Conservation (phyloP, 169 alveolate genomes). For the Cryptosporidium meleagridis region DNA sequence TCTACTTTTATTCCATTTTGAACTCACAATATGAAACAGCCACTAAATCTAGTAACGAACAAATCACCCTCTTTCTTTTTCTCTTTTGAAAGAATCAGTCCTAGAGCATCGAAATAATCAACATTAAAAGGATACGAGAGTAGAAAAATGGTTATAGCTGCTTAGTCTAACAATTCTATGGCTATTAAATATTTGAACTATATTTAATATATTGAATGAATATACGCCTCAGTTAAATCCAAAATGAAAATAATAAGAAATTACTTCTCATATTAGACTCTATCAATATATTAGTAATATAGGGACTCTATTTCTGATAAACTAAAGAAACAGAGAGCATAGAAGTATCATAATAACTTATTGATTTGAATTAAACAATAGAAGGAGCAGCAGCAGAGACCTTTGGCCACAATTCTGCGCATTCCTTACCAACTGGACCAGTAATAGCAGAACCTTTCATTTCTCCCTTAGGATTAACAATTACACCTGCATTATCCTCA, state of each 20-base stretch:
- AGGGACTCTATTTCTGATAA: neutral
- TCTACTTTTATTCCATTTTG: too few species aligned
- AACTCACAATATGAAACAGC: neutral
- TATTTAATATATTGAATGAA: neutral
- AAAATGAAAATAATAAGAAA: neutral
- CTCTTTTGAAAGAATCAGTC: too few species aligned
- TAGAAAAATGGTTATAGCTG: neutral
- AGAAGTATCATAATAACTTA: neutral
- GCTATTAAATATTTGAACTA: neutral
- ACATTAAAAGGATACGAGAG: neutral
- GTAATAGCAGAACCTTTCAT: slow-evolving; percentile 99
- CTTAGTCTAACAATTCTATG: neutral
- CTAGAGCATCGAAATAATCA: neutral
- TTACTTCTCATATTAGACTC: neutral
- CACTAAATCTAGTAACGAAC: neutral
- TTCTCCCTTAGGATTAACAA: slow-evolving; percentile 98
- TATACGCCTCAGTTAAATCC: neutral
- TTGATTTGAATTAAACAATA: slow-evolving; percentile 86
- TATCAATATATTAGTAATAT: neutral
- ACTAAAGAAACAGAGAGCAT: neutral
- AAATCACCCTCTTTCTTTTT: neutral
- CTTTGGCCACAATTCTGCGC: slow-evolving; percentile 99
- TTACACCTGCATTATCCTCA: slow-evolving; percentile 99
- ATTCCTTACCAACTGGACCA: slow-evolving; percentile 99
- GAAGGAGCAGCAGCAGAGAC: slow-evolving; percentile 99